Evolutionary conservation across 805 yeast genomes (phyloP), one percentile per base, ranked within the genome.

Genomic region (Ogataea populi-albae): DNA sequence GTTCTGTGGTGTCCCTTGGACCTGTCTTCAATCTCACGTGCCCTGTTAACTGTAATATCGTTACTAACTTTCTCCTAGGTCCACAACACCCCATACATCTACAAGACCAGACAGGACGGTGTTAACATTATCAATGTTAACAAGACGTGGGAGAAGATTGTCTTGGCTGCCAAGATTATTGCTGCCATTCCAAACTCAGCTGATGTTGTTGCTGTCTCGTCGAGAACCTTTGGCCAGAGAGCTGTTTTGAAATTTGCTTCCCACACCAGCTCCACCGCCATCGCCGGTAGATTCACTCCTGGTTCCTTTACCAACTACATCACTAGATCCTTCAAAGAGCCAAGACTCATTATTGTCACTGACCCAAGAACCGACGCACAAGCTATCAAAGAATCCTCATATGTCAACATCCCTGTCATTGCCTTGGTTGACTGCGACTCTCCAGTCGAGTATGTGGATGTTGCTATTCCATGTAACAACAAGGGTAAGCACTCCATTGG

Each of bases 211-310:
- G 98, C 96, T 62, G 87, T 94, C 65, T 89, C 98, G 55, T 86
- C 98, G 62, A 91, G 98, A 81, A 89, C 97, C 62, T 91, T 86
- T 77, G 99, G 98, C 68, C 99, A 93, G 80, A 93, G 99, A 81
- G 99, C 98, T 67, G 99, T 91, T 59, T 83, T 93, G 73, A 93
- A 93, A 80, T 93, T 84, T 68, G 97, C 99, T 68, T 86, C 96
- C 62, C 98, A 93, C 89, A 89, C 98, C 62, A 98, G 98, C 74
- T 96, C 98, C 59, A 91, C 98, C 60, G 89, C 99, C 69, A 91
- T 93, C 77, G 99, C 98, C 62, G 99, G 99, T 77, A 88, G 99
- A 80, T 93, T 93, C 86, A 93, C 98, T 64, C 99, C 99, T 76
- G 99, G 99, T 86, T 82, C 85, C 79, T 93, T 93, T 93, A 93